These are phyloP conservation scores for Phialophora chinensis DNA, from an alignment of 2,329 filamentous ascomycete genomes.

Conservation along the genomic window DNA sequence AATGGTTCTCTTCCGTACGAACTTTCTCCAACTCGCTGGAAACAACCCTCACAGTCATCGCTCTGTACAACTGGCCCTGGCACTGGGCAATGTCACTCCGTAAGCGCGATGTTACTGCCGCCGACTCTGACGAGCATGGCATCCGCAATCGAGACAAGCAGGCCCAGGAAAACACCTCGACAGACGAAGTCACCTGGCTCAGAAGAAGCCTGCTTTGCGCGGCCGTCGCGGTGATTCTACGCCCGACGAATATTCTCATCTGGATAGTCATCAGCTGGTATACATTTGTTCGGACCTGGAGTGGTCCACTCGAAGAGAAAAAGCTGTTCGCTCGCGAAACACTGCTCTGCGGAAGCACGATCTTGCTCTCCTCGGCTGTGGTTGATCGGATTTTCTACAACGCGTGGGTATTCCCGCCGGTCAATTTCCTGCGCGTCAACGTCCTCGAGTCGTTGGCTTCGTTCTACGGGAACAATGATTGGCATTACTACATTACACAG, in stretches of 20 bases:
- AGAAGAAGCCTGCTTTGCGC: slow-evolving; percentile 74
- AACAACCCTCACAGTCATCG: slow-evolving; percentile 80
- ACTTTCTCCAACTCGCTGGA: slow-evolving; percentile 95
- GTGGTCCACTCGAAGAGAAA: slow-evolving; percentile 12
- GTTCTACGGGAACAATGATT: slow-evolving; percentile 89
- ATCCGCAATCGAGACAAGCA: slow-evolving; percentile 50
- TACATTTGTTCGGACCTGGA: slow-evolving; percentile 25
- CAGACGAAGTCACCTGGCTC: slow-evolving; percentile 45
- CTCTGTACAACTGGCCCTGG: slow-evolving; percentile 89
- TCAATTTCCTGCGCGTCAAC: slow-evolving; percentile 90
- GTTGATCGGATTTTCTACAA: slow-evolving; percentile 82
- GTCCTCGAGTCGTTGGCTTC: slow-evolving; percentile 83
- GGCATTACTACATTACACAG: slow-evolving; percentile 92
- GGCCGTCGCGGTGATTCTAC: slow-evolving; percentile 79
- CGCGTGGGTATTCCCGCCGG: slow-evolving; percentile 84
- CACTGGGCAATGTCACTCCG: slow-evolving; percentile 57
- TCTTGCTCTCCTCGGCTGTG: slow-evolving; percentile 67
- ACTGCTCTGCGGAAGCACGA: slow-evolving; percentile 64
- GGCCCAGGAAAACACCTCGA: slow-evolving; percentile 42
- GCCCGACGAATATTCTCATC: slow-evolving; percentile 87
- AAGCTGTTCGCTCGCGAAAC: slow-evolving; percentile 64
- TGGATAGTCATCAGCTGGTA: slow-evolving; percentile 70
- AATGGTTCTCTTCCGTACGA: slow-evolving; percentile 92
- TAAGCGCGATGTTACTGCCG: slow-evolving; percentile 31
- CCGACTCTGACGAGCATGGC: slow-evolving; percentile 39